These are phyloP conservation scores for Amoebophrya sp. DNA, from an alignment of 169 alveolate genomes.

Conservation along the genomic window DNA sequence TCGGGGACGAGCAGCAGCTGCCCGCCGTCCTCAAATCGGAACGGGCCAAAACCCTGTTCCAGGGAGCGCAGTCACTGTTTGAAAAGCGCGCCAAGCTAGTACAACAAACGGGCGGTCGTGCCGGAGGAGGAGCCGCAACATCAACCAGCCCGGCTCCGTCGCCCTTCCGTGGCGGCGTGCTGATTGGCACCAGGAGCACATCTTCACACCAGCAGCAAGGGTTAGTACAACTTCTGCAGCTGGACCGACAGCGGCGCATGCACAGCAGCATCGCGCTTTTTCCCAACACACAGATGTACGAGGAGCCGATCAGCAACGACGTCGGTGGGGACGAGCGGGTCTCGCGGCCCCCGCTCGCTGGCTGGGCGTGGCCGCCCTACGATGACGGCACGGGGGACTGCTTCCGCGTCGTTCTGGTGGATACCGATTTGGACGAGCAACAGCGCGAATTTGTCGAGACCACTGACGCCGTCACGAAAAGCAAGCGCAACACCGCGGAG, in stretches of 20 bases:
- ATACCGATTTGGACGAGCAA: neutral
- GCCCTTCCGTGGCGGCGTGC: too few relatives aligned
- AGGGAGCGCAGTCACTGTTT: neutral
- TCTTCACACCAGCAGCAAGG: too few relatives aligned
- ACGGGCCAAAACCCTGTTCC: constrained; percentile 25
- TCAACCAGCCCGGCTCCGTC: neutral
- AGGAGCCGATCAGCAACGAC: neutral
- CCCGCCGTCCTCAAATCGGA: constrained; percentile 70
- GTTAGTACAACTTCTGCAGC: too few relatives aligned
- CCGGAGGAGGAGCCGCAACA: too few relatives aligned
- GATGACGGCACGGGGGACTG: neutral
- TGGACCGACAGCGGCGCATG: neutral
- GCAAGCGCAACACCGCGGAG: neutral
- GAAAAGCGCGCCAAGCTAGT: neutral
- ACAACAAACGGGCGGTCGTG: too few relatives aligned
- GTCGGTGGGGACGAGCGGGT: neutral
- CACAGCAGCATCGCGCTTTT: neutral
- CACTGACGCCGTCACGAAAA: neutral
- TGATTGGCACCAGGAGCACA: too few relatives aligned
- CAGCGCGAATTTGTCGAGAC: neutral
- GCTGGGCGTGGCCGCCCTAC: neutral
- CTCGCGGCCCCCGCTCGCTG: neutral
- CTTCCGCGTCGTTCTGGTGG: neutral
- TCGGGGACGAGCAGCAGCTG: constrained; percentile 72
- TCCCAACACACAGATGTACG: neutral